A percentile compares a stretch with the other conserved stretches of the same genome.
phyloP scores from a whole-genome alignment of 1,139 yeast species.

The Arxiozyma heterogenica region DNA sequence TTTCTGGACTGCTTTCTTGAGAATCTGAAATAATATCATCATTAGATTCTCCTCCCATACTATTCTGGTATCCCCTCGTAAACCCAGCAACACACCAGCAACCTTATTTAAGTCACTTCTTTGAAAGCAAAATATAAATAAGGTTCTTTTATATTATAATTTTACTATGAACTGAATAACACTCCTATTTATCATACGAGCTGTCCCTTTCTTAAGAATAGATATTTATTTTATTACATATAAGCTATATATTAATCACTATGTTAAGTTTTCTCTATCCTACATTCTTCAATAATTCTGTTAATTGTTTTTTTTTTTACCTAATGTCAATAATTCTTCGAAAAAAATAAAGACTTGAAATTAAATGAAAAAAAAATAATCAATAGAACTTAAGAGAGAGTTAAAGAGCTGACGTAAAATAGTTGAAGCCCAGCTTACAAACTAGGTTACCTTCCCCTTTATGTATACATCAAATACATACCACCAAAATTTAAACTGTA shows the following conservation, averaged over 20 bases:
- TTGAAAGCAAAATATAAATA: too few species aligned
- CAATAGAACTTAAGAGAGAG: background rate
- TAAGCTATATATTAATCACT: background rate
- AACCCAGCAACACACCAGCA: background rate
- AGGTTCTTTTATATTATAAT: background rate
- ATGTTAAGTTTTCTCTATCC: too few species aligned
- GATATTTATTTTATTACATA: too few species aligned
- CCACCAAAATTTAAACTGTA: background rate
- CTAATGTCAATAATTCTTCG: background rate
- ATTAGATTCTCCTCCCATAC: background rate
- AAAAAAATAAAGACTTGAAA: background rate
- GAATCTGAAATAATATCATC: slow-evolving; percentile 1
- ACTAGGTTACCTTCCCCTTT: background rate
- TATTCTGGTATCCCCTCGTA: background rate
- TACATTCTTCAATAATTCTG: background rate
- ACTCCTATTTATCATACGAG: too few species aligned
- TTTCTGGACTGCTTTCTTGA: background rate
- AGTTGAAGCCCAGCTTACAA: background rate
- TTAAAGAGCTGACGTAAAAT: background rate
- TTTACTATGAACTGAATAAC: background rate
- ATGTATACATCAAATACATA: too few species aligned
- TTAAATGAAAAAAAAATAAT: background rate
- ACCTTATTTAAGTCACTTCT: too few species aligned
- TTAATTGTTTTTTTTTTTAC: background rate
- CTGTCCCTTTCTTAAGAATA: too few species aligned